Conservation (phyloP, 1,284 basidiomycete species). For the Sporisorium graminicola region DNA sequence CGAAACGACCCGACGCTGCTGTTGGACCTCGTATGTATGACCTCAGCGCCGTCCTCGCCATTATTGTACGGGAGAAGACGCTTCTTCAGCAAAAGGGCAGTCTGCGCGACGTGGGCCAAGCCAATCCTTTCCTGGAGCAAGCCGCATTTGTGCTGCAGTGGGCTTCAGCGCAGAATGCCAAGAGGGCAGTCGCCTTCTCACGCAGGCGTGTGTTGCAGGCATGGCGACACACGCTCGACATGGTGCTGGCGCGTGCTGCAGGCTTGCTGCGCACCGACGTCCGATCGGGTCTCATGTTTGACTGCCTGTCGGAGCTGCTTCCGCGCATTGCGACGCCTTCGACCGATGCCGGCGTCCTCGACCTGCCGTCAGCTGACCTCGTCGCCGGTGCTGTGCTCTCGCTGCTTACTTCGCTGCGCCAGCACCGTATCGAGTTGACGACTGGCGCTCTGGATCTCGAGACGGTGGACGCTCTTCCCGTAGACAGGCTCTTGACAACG, state of each 20-base stretch:
- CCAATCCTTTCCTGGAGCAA: constrained; percentile 61
- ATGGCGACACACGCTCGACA: constrained; percentile 66
- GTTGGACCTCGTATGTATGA: constrained; percentile 83
- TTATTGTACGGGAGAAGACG: constrained; percentile 53
- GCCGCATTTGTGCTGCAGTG: constrained; percentile 57
- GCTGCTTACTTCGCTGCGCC: constrained; percentile 80
- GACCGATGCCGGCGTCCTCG: constrained; percentile 59
- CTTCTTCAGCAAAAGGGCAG: constrained; percentile 55
- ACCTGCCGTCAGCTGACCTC: constrained; percentile 81
- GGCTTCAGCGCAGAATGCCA: constrained; percentile 64
- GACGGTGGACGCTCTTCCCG: constrained; percentile 46
- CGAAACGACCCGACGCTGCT: constrained; percentile 78
- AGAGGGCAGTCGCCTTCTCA: constrained; percentile 57
- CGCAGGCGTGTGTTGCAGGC: constrained; percentile 57
- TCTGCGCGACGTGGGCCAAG: constrained; percentile 47
- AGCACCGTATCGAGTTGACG: constrained; percentile 50
- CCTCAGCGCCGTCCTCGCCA: constrained; percentile 75
- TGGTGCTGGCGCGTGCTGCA: constrained; percentile 56
- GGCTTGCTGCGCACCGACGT: constrained; percentile 59
- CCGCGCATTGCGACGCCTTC: constrained; percentile 57
- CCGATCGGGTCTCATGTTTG: constrained; percentile 59
- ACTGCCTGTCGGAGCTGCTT: constrained; percentile 61
- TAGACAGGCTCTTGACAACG: constrained; percentile 81
- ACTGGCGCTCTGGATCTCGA: constrained; percentile 61
- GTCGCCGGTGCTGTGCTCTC: constrained; percentile 85